Evolutionary conservation across 805 yeast genomes (phyloP).

Genomic region (Nakazawaea pomicola): DNA sequence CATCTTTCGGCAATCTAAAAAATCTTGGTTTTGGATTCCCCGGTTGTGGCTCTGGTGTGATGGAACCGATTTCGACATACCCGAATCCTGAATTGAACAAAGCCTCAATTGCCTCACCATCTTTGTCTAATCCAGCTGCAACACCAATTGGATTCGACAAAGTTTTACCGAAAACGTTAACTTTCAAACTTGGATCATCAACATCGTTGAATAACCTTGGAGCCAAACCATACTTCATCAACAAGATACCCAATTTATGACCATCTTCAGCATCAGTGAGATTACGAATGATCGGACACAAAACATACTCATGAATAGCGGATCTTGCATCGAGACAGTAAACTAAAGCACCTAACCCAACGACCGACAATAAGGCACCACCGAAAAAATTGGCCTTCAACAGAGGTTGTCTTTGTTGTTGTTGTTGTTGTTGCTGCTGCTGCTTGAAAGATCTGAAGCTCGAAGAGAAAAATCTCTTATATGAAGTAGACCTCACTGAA

Average conservation of each 20-base stretch:
- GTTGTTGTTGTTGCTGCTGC: no score
- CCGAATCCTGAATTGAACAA: constrained; percentile 77
- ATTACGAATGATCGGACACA: constrained; percentile 71
- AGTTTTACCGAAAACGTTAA: constrained; percentile 57
- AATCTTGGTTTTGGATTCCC: constrained; percentile 94
- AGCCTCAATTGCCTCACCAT: constrained; percentile 86
- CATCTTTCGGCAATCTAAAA: constrained; percentile 78
- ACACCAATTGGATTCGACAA: constrained; percentile 80
- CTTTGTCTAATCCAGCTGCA: constrained; percentile 95
- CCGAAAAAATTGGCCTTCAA: constrained; percentile 9
- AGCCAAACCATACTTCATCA: constrained; percentile 61
- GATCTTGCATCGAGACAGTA: constrained; percentile 77
- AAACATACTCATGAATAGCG: constrained; percentile 71
- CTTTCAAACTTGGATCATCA: constrained; percentile 48
- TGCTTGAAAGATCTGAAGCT: no score
- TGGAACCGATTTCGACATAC: constrained; percentile 88
- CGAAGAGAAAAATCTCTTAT: no score
- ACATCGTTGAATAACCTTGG: constrained; percentile 57
- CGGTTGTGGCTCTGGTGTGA: constrained; percentile 89
- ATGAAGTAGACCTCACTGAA: not conserved
- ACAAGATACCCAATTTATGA: constrained; percentile 68
- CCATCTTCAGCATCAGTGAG: constrained; percentile 82
- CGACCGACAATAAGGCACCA: constrained; percentile 14
- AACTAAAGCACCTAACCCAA: constrained; percentile 34
- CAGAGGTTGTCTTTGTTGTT: constrained; percentile 1